These are phyloP conservation scores for Pseudonectria foliicola DNA, from an alignment of 2,329 filamentous ascomycete species.

Conservation along the genomic window DNA sequence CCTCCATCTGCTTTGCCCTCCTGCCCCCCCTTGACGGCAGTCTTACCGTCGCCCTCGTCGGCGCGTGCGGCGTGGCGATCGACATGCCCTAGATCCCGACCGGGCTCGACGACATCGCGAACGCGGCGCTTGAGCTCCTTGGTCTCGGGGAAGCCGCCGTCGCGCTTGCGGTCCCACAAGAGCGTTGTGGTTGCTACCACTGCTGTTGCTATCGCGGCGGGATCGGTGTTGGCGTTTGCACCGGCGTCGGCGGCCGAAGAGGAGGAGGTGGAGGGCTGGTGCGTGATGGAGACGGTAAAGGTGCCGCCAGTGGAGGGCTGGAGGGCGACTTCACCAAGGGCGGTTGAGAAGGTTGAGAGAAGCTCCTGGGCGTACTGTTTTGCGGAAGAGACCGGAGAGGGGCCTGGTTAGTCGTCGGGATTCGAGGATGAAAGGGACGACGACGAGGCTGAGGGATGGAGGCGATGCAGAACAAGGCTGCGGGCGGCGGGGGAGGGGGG, in stretches of 20 bases:
- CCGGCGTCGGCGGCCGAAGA: not conserved
- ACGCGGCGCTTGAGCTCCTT: constrained; percentile 84
- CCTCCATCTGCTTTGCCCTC: constrained; percentile 1
- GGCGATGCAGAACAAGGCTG: not conserved
- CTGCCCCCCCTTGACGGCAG: not conserved
- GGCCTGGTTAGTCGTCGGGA: too few species aligned
- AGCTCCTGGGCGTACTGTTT: constrained; percentile 94
- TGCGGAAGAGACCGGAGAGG: too few species aligned
- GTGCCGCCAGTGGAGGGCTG: constrained; percentile 78
- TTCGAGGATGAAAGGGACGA: too few species aligned
- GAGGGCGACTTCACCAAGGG: constrained; percentile 80
- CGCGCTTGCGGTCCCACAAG: constrained; percentile 81
- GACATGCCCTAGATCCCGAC: constrained; percentile 73
- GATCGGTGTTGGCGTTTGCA: not conserved
- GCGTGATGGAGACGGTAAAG: constrained; percentile 64
- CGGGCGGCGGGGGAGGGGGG: too few species aligned
- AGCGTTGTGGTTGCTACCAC: constrained; percentile 34
- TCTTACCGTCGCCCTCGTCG: constrained; percentile 14
- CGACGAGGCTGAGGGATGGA: constrained; percentile 4
- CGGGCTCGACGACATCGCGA: constrained; percentile 74
- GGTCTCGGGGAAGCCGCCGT: constrained; percentile 90
- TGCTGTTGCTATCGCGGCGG: constrained; percentile 6
- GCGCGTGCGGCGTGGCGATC: constrained; percentile 41
- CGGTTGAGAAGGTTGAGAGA: constrained; percentile 80
- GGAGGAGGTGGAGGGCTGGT: constrained; percentile 26